A percentile compares a stretch with the other conserved stretches of the same genome.
Conservation (phyloP, 345 rosid species). For the Erodium maritimum region DNA sequence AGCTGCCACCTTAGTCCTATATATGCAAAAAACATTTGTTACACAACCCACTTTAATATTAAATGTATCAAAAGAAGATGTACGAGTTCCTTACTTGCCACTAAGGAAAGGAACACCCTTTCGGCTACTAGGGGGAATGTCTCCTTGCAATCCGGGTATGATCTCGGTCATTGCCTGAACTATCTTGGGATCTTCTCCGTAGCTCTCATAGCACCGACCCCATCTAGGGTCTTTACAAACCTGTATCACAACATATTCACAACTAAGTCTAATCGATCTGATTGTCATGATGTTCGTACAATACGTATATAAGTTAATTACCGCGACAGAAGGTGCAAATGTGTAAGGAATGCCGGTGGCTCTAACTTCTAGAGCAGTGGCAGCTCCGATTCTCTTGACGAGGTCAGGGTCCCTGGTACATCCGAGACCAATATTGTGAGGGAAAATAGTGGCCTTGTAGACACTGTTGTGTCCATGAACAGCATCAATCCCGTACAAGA, state of each 20-base stretch:
- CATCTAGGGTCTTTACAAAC: constrained; percentile 97
- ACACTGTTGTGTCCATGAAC: constrained; percentile 77
- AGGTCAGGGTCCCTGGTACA: constrained; percentile 81
- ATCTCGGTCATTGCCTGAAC: constrained; percentile 68
- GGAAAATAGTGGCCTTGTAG: constrained; percentile 77
- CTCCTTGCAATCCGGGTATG: constrained; percentile 75
- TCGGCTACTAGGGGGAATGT: constrained; percentile 33
- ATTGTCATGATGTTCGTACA: not conserved
- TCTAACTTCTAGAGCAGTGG: constrained; percentile 81
- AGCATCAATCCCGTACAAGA: constrained; percentile 81
- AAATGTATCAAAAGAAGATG: not conserved
- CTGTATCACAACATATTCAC: constrained; percentile 14
- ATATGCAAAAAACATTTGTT: not conserved
- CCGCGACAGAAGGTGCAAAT: constrained; percentile 92
- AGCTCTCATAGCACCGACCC: constrained; percentile 96
- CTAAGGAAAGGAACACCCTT: constrained; percentile 54
- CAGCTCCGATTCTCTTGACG: constrained; percentile 69
- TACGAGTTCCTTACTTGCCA: constrained; percentile 44
- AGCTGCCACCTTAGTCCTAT: constrained; percentile 72
- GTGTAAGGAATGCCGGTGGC: constrained; percentile 73
- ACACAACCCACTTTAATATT: too few species aligned
- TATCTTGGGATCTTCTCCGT: constrained; percentile 61
- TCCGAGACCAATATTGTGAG: constrained; percentile 81
- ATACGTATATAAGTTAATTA: constrained; percentile 6
- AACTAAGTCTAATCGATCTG: not conserved